phyloP scores from a whole-genome alignment of 371 early-diverging fungal species.

The Mucor indicus region DNA sequence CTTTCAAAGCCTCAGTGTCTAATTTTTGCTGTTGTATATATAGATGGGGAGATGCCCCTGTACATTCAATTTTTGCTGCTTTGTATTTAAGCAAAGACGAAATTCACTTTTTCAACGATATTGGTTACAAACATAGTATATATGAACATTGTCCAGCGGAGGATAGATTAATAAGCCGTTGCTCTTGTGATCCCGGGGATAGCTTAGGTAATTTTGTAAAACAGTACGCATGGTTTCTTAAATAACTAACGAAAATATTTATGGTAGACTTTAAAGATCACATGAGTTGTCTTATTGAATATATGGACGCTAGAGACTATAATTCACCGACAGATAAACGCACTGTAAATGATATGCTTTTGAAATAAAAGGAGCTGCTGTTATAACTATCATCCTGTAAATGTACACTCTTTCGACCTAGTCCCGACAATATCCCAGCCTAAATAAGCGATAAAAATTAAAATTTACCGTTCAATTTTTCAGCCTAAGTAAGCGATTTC shows the following conservation, averaged over 20 bases:
- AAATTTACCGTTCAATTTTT: no score
- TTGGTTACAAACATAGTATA: constrained; percentile 74
- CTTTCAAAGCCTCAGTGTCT: background rate
- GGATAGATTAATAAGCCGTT: constrained; percentile 19
- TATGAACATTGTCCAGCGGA: constrained; percentile 69
- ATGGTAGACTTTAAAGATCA: constrained; percentile 30
- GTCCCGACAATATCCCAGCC: no score
- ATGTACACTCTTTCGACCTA: no score
- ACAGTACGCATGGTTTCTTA: background rate
- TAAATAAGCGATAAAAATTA: no score
- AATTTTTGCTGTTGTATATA: background rate
- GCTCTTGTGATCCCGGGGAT: constrained; percentile 29
- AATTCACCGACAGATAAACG: constrained; percentile 4
- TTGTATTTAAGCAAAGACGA: constrained; percentile 63
- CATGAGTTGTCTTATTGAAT: constrained; percentile 37
- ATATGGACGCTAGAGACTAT: constrained; percentile 26
- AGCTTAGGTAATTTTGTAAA: constrained; percentile 23
- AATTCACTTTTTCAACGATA: constrained; percentile 88
- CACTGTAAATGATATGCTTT: constrained; percentile 30
- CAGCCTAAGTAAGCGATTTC: no score
- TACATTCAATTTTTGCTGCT: constrained; percentile 83
- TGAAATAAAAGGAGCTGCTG: no score
- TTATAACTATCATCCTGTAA: no score
- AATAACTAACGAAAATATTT: background rate
- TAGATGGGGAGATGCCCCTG: constrained; percentile 94